phyloP scores from a whole-genome alignment of 2,329 filamentous ascomycete genomes.

The Fusarium sublunatum region DNA sequence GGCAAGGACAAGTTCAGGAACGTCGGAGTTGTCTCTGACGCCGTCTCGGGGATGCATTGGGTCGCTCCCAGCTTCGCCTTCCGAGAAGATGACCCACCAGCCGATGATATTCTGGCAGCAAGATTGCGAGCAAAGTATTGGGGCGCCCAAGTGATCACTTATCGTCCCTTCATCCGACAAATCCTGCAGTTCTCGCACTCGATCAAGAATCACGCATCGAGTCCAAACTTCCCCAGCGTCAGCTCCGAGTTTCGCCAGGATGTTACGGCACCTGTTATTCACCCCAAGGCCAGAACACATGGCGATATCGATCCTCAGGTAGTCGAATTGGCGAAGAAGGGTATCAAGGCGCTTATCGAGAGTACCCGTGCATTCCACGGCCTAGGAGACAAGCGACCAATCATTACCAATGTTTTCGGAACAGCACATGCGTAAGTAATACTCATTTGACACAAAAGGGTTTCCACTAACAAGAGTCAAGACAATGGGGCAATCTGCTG shows the following conservation, averaged over 20 bases:
- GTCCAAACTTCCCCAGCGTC: constrained; percentile 49
- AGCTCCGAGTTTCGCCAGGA: constrained; percentile 53
- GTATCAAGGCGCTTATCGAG: constrained; percentile 79
- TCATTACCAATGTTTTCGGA: constrained; percentile 96
- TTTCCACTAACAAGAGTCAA: constrained; percentile 52
- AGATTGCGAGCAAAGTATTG: constrained; percentile 94
- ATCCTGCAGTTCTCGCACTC: constrained; percentile 63
- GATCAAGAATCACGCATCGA: constrained; percentile 51
- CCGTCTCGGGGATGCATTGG: constrained; percentile 58
- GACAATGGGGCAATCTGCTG: constrained; percentile 96
- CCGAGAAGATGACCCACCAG: constrained; percentile 75
- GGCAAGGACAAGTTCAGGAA: constrained; percentile 57
- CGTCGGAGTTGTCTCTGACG: constrained; percentile 59
- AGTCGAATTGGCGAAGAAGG: constrained; percentile 67
- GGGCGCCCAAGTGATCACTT: constrained; percentile 89
- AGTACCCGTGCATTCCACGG: constrained; percentile 86
- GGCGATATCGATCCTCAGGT: constrained; percentile 59
- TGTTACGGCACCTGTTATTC: constrained; percentile 53
- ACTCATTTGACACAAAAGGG: not conserved
- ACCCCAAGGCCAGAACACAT: constrained; percentile 51
- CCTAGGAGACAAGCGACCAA: constrained; percentile 72
- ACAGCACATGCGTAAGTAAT: constrained; percentile 91
- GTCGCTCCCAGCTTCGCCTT: constrained; percentile 65
- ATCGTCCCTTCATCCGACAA: constrained; percentile 76
- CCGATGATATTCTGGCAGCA: constrained; percentile 81